A percentile compares a stretch with the other conserved stretches of the same genome.
phyloP scores from a whole-genome alignment of 352 stramenopile genomes.

The Phytophthora kernoviae region DNA sequence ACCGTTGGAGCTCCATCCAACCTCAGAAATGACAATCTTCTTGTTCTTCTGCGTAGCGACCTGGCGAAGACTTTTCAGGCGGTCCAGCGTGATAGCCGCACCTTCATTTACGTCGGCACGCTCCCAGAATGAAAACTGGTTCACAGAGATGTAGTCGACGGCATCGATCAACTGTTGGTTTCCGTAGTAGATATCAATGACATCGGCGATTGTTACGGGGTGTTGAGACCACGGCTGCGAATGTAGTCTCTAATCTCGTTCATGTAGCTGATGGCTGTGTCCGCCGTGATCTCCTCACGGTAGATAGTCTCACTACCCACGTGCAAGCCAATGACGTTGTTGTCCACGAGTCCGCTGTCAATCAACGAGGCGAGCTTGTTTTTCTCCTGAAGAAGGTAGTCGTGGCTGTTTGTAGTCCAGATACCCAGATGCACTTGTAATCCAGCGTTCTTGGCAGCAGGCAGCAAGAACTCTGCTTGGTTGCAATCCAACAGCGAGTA shows the following conservation, averaged over 20 bases:
- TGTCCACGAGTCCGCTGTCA: conserved; percentile 36
- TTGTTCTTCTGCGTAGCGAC: conserved; percentile 47
- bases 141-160: conserved; percentile 68
- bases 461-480: conserved; percentile 40
- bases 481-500: conserved; percentile 56
- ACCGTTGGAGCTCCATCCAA: conserved; percentile 57
- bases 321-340: conserved; percentile 49
- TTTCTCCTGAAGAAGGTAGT: conserved; percentile 43
- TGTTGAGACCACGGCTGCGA: conserved; percentile 28
- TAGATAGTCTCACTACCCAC: conserved; percentile 70
- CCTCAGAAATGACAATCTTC: conserved; percentile 58
- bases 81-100: conserved; percentile 45
- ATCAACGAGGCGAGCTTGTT: conserved; percentile 38
- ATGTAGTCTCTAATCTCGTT: conserved; percentile 45
- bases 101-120: conserved; percentile 39
- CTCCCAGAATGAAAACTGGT: conserved; percentile 81
- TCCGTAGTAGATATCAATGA: conserved; percentile 62
- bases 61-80: conserved; percentile 43
- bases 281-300: conserved; percentile 47
- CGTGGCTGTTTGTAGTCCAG: conserved; percentile 42
- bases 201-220: conserved; percentile 68
- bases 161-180: conserved; percentile 54
- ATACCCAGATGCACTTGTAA: conserved; percentile 58
- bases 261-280: conserved; percentile 50
- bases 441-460: conserved; percentile 35